A percentile compares a stretch with the other conserved stretches of the same genome.
These are phyloP conservation scores for Xylaria flabelliformis DNA, from an alignment of 495 filamentous ascomycete genomes.

Conservation along the genomic window DNA sequence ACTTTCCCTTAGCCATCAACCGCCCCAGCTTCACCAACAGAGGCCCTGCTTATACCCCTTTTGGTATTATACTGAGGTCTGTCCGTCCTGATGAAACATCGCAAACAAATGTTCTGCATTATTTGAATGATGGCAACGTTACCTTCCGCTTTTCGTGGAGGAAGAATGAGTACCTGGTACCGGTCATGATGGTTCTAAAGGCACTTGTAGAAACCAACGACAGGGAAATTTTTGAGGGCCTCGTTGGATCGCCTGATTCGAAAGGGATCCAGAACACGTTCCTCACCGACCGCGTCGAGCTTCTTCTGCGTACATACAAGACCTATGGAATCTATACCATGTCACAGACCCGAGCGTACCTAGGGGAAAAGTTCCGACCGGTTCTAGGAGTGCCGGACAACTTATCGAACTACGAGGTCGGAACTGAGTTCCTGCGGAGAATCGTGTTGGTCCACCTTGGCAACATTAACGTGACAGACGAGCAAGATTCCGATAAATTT, in stretches of 20 bases:
- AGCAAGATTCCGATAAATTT: constrained; percentile 90
- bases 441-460: constrained; percentile 91
- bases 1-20: constrained; percentile 92
- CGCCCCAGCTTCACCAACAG: constrained; percentile 86
- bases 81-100: constrained; percentile 96
- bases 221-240: constrained; percentile 88
- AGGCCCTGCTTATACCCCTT: constrained; percentile 84
- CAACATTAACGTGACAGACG: constrained; percentile 76
- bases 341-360: constrained; percentile 76
- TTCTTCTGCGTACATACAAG: constrained; percentile 92
- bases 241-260: constrained; percentile 75
- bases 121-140: constrained; percentile 91
- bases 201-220: constrained; percentile 96
- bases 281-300: constrained; percentile 90
- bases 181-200: constrained; percentile 95
- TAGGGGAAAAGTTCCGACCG: constrained; percentile 87
- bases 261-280: constrained; percentile 87
- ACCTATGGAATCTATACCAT: constrained; percentile 80
- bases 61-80: constrained; percentile 87
- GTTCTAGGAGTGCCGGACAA: constrained; percentile 81
- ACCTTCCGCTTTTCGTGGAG: constrained; percentile 98
- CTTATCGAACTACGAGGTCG: constrained; percentile 83
- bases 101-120: constrained; percentile 96
- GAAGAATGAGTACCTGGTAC: constrained; percentile 93
- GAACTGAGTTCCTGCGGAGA: constrained; percentile 86